These are phyloP conservation scores for Suillus lakei DNA, from an alignment of 768 basidiomycete genomes.

Conservation along the genomic window DNA sequence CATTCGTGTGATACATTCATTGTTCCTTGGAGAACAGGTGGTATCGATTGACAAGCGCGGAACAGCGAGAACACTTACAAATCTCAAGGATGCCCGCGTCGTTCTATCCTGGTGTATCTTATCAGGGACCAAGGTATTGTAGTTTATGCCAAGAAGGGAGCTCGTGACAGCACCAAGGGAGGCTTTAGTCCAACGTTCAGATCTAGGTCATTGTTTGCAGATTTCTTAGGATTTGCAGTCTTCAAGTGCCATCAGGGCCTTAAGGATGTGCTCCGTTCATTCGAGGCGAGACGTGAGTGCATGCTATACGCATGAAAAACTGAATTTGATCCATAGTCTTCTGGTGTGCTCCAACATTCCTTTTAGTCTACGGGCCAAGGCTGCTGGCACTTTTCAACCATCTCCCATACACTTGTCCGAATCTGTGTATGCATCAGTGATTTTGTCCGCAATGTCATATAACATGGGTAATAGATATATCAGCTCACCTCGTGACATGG, in stretches of 20 bases:
- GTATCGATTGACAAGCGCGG: not conserved
- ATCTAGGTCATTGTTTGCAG: too few species aligned
- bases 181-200: not conserved
- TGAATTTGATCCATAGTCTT: not conserved
- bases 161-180: not conserved
- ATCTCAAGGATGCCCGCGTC: not conserved
- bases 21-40: not conserved
- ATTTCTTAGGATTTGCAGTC: not conserved
- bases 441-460: not conserved
- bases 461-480: not conserved
- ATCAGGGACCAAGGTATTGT: not conserved
- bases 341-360: not conserved
- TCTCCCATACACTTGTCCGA: not conserved
- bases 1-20: conserved; percentile 1
- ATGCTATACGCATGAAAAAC: not conserved
- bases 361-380: not conserved
- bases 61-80: not conserved
- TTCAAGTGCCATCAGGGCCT: not conserved
- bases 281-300: not conserved
- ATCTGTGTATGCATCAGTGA: not conserved
- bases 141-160: not conserved
- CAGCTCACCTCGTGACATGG: not conserved
- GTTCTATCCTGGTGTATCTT: conserved; percentile 1
- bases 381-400: not conserved
- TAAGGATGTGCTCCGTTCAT: not conserved